Conservation (phyloP, 2,329 filamentous ascomycete species). For the Plenodomus biglobosus region DNA sequence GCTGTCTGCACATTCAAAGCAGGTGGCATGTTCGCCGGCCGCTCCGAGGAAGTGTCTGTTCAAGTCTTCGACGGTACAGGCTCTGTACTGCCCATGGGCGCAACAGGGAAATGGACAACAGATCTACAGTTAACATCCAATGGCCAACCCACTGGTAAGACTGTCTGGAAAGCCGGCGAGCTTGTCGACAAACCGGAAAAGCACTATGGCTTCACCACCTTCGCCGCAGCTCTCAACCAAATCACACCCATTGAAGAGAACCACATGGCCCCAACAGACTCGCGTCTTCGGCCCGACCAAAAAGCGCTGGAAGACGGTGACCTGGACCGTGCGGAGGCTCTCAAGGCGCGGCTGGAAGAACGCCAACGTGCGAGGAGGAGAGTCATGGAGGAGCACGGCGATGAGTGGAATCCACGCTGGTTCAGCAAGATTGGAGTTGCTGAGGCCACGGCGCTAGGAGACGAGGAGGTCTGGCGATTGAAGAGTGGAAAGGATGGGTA, state of each 20-base stretch:
- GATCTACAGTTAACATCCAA: constrained; percentile 67
- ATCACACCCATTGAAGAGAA: constrained; percentile 76
- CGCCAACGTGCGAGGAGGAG: constrained; percentile 74
- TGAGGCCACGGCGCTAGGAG: constrained; percentile 36
- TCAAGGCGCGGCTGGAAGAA: constrained; percentile 85
- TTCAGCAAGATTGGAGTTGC: constrained; percentile 66
- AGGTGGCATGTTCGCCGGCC: constrained; percentile 95
- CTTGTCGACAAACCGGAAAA: constrained; percentile 77
- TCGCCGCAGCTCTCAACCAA: constrained; percentile 85
- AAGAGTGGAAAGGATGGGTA: constrained; percentile 84
- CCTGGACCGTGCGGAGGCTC: constrained; percentile 77
- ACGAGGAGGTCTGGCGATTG: constrained; percentile 59
- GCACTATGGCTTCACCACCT: constrained; percentile 85
- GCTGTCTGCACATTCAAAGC: constrained; percentile 88
- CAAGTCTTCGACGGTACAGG: constrained; percentile 71
- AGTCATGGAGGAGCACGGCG: constrained; percentile 73
- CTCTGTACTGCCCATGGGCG: constrained; percentile 63
- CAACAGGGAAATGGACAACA: constrained; percentile 83
- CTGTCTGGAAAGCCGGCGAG: constrained; percentile 76
- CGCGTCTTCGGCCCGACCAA: constrained; percentile 82
- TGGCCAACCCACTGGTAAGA: constrained; percentile 61
- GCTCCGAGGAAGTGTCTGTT: constrained; percentile 84
- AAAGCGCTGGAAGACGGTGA: constrained; percentile 78
- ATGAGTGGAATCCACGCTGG: constrained; percentile 76
- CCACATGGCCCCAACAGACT: constrained; percentile 78